phyloP scores from a whole-genome alignment of 176 grass and related monocot species.

The Melocanna baccifera region DNA sequence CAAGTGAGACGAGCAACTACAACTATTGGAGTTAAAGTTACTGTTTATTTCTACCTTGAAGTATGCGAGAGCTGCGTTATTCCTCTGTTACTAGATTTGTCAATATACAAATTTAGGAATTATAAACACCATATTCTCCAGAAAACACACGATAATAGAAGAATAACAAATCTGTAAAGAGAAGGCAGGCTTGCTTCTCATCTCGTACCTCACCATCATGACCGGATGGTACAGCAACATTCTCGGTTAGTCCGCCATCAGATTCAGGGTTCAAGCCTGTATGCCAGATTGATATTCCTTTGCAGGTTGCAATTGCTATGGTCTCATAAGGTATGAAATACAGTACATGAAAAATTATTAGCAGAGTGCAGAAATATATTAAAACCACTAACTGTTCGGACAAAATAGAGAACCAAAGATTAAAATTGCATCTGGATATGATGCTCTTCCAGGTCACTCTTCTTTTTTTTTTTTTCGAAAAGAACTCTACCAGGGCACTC shows the following conservation, averaged over 20 bases:
- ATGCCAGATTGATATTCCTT: conserved; percentile 89
- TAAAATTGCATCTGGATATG: background rate
- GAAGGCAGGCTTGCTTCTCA: background rate
- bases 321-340: conserved; percentile 78
- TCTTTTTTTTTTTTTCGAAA: too few species aligned
- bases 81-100: background rate
- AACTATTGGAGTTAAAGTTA: background rate
- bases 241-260: conserved; percentile 51
- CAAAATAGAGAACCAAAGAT: background rate
- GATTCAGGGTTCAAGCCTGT: conserved; percentile 57
- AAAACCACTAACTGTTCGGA: background rate
- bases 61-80: background rate
- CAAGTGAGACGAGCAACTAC: background rate
- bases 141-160: background rate
- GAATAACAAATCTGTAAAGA: background rate
- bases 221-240: conserved; percentile 68
- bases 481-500: background rate
- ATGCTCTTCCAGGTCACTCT: background rate
- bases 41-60: conserved; percentile 1
- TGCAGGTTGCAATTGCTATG: conserved; percentile 82
- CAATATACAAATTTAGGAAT: background rate
- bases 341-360: background rate
- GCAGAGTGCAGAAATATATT: background rate
- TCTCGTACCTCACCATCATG: conserved; percentile 68
- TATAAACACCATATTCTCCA: background rate